These are phyloP conservation scores for Sphagnum magellanicum DNA, from an alignment of 228 moss, liverwort and hornwort genomes.

Conservation along the genomic window DNA sequence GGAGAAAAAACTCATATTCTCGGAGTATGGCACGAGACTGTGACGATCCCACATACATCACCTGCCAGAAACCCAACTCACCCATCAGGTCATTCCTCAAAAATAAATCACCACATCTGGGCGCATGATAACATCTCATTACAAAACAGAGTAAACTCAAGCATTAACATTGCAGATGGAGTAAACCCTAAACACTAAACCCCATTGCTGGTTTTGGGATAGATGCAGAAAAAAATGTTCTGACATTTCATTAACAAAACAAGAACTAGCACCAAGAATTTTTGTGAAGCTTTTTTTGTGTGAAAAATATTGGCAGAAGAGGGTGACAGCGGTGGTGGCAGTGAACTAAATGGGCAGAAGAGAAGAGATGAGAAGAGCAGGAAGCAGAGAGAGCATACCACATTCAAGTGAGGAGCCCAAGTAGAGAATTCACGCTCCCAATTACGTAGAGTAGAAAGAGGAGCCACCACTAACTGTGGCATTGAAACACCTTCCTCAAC, in stretches of 20 bases:
- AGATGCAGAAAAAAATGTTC: too few species aligned
- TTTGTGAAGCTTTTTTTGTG: background rate
- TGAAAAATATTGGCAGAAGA: too few species aligned
- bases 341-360: too few species aligned
- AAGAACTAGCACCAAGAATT: background rate
- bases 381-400: constrained; percentile 43
- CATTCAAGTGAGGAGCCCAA: constrained; percentile 96
- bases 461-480: constrained; percentile 93
- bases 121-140: too few species aligned
- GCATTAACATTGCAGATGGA: too few species aligned
- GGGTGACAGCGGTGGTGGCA: too few species aligned
- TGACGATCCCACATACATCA: constrained; percentile 85
- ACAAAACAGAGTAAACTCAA: too few species aligned
- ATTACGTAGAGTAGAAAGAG: constrained; percentile 80
- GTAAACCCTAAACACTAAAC: too few species aligned
- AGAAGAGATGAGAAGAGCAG: background rate
- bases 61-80: constrained; percentile 20
- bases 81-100: too few species aligned
- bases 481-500: constrained; percentile 76
- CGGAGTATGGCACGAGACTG: constrained; percentile 84
- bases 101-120: too few species aligned
- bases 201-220: background rate
- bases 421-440: constrained; percentile 96
- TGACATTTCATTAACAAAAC: background rate
- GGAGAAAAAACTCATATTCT: constrained; percentile 90